Evolutionary conservation across 2,329 filamentous ascomycete species (phyloP), one percentile per base, ranked within the genome.

Genomic region (Fusarium tricinctum): DNA sequence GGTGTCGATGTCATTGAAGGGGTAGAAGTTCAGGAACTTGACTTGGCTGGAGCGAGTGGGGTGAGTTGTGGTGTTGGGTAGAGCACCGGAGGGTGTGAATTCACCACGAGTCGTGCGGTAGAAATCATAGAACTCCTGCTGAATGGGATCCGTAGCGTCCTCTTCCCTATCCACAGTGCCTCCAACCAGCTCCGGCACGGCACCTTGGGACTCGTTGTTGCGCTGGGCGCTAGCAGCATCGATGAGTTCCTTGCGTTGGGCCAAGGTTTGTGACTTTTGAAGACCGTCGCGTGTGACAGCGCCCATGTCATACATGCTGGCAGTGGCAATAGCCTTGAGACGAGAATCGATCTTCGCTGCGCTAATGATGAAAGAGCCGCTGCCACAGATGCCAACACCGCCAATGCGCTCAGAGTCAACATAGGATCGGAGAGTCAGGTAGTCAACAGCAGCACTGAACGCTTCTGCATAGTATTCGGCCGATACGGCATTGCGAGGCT

Each of bases 331-430:
- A 2, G 55, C 55, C 15, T 26, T 32, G 2, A 58, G 26, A 2
- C 55, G 55, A 5, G 39, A 43, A 17, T 58, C 55, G 3, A 58
- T 39, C 32, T 58, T 58, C 0, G 55, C 55, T 0, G 55, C 55
- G 5, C 22, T 58, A 5, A 58, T 55, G 12, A 58, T 0, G 2
- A 55, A 58, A 0, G 22, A 2, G 0, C 55, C 55, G 2, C 55
- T 58, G 6, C 55, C 55, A 2, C 55, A 58, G 1, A 58, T 44
- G 8, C 55, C 55, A n/a, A 58, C 12, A 0, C 15, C 55, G 0
- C 55, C 55, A 12, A 58, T 58, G 0, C 55, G 55, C 3, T 45
- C 55, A 6, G 39, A 49, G 9, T 58, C 55, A 2, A 39, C 17
- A 26, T 20, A 32, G 4, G 26, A 13, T 3, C 55, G 33, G 14